Base-by-base conservation (phyloP, 2,329 filamentous ascomycete species). In the Trichoderma gracile region DNA sequence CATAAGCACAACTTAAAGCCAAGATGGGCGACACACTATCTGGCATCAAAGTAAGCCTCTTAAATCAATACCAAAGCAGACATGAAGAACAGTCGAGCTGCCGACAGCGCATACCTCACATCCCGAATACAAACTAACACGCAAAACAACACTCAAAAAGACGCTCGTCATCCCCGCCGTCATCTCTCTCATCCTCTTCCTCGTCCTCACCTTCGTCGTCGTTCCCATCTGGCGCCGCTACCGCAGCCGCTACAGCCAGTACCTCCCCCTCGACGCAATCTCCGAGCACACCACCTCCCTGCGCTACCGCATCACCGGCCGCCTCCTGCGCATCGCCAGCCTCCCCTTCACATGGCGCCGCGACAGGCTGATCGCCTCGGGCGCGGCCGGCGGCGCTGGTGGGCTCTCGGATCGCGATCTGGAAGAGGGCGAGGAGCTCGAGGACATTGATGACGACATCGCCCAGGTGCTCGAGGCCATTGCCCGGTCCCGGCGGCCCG, bases 211-310 rank as follows among this genome's bases (percentile, higher is more conserved):
- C 63, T 90, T 87, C 74, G 77, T 88, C 70, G 71, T 91, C 66
- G 73, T 91, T 27, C 90, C 90, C 2, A 73, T 89, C 66, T 90
- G 89, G 84, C 87, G 86, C 54, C 84, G 83, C 64, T 90, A 91
- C 75, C 87, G 85, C 68, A 83, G 83, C 69, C 86, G 89, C 66
- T 92, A 92, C 75, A 84, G 86, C 72, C 87, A 91, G 66, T 93
- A 93, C 73, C 84, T 92, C 1, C 89, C 89, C 0, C 77, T 92
- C 68, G 84, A 89, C 67, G 79, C 82, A 38, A 85, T 90, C 66
- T 84, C 85, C 23, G 83, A 80, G 57, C 83, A 82, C 57, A 88
- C 84, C 6, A 77, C 79, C 8, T 79, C 86, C 67, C 69, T 87
- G 25, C 82, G 86, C 30, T 77, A 83, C 54, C 79, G 84, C 66